Conservation (phyloP, 192 early-diverging fungal genomes). For the Podila minutissima region DNA sequence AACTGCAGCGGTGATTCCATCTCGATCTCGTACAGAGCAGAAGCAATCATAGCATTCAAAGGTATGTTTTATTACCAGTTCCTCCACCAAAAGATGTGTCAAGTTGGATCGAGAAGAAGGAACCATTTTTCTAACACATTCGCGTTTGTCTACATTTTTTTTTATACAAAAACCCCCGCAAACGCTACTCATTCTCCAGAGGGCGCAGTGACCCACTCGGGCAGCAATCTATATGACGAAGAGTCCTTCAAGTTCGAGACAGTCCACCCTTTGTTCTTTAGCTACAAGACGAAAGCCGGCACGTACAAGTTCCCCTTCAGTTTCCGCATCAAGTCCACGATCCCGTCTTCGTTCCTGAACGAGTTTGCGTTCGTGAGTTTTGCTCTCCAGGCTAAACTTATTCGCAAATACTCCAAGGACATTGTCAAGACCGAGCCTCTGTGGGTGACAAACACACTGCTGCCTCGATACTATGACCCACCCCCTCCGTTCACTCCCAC, state of each 20-base stretch:
- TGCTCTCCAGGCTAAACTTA: slow-evolving; percentile 7
- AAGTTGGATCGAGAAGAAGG: too few species aligned
- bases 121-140: neutral
- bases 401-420: slow-evolving; percentile 6
- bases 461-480: slow-evolving; percentile 7
- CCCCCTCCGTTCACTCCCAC: too few species aligned
- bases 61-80: too few species aligned
- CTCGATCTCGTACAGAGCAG: neutral
- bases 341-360: slow-evolving; percentile 3
- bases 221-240: neutral
- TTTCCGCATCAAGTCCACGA: slow-evolving; percentile 2
- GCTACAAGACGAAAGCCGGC: neutral
- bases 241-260: neutral
- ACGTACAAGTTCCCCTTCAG: neutral
- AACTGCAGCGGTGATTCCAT: neutral
- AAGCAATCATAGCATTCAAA: neutral
- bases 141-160: too few species aligned
- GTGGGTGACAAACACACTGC: slow-evolving; percentile 10
- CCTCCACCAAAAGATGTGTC: too few species aligned
- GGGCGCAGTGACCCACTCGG: neutral
- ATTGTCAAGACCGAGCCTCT: slow-evolving; percentile 6
- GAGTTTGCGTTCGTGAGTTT: slow-evolving; percentile 10
- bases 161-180: neutral
- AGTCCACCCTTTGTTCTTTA: neutral
- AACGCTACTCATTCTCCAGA: neutral